phyloP scores from a whole-genome alignment of 2,329 filamentous ascomycete genomes.

The Ploettnerulaceae sp. region DNA sequence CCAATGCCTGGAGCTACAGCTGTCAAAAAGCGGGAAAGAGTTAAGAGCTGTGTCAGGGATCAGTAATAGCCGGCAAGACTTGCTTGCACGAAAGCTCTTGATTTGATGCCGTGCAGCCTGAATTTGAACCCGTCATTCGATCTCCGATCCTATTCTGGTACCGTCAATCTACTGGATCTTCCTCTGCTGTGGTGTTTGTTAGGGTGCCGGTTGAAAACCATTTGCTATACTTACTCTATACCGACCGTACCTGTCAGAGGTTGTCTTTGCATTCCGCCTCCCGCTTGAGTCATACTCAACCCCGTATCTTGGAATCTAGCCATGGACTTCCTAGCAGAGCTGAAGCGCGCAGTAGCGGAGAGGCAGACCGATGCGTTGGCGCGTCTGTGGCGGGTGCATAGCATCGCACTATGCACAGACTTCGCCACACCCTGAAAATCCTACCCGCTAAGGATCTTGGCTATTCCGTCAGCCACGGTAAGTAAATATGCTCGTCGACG shows the following conservation, averaged over 20 bases:
- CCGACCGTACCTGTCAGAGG: not conserved
- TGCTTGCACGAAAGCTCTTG: constrained; percentile 7
- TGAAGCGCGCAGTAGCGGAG: constrained; percentile 28
- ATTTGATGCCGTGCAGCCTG: constrained; percentile 11
- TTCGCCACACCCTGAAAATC: constrained; percentile 8
- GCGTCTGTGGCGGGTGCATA: constrained; percentile 25
- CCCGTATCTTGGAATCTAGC: not conserved
- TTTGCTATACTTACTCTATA: not conserved
- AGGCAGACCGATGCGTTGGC: constrained; percentile 24
- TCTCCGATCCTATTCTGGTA: constrained; percentile 5
- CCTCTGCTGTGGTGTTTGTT: constrained; percentile 4
- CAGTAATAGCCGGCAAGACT: constrained; percentile 11
- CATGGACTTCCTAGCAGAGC: constrained; percentile 25
- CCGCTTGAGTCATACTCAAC: constrained; percentile 9
- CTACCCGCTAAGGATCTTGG: not conserved
- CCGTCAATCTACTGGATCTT: not conserved
- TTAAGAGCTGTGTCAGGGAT: not conserved
- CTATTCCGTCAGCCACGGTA: not conserved
- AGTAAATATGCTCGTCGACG: constrained; percentile 5
- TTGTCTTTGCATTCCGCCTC: constrained; percentile 3
- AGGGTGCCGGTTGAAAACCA: constrained; percentile 7
- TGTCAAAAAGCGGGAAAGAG: not conserved
- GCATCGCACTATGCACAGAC: constrained; percentile 7
- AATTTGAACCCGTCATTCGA: constrained; percentile 6
- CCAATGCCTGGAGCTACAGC: constrained; percentile 7